phyloP scores from a whole-genome alignment of 2,329 filamentous ascomycete genomes.

The Arthrobotrys sphaeroides region DNA sequence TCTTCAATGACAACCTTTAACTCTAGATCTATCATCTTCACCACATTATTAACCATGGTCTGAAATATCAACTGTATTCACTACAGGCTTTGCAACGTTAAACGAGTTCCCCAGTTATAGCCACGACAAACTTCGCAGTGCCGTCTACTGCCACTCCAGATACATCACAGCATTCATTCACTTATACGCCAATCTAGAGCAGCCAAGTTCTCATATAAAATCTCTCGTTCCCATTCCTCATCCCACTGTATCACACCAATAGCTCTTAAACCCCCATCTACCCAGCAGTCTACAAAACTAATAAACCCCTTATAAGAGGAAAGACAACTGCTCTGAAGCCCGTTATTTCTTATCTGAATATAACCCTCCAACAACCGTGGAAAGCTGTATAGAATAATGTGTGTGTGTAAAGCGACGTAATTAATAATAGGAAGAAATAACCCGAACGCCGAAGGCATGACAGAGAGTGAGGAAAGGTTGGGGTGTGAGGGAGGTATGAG shows the following conservation, averaged over 20 bases:
- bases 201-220: neutral
- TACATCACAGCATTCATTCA: neutral
- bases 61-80: no score
- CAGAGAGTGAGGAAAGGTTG: conserved; percentile 35
- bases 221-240: neutral
- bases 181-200: no score
- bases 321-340: no score
- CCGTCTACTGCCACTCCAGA: no score
- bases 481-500: neutral
- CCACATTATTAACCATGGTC: no score
- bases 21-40: no score
- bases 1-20: no score
- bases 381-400: conserved; percentile 12
- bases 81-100: no score
- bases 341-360: neutral
- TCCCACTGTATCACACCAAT: neutral
- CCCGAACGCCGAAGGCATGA: conserved; percentile 54
- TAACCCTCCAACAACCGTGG: conserved; percentile 11
- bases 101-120: no score
- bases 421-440: conserved; percentile 47
- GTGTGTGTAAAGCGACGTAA: conserved; percentile 15
- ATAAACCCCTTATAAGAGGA: neutral
- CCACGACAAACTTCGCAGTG: no score
- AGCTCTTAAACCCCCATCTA: neutral
- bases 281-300: neutral